Base-by-base conservation (phyloP, 352 stramenopile genomes). In the Globisporangium rhizosaccharum region DNA sequence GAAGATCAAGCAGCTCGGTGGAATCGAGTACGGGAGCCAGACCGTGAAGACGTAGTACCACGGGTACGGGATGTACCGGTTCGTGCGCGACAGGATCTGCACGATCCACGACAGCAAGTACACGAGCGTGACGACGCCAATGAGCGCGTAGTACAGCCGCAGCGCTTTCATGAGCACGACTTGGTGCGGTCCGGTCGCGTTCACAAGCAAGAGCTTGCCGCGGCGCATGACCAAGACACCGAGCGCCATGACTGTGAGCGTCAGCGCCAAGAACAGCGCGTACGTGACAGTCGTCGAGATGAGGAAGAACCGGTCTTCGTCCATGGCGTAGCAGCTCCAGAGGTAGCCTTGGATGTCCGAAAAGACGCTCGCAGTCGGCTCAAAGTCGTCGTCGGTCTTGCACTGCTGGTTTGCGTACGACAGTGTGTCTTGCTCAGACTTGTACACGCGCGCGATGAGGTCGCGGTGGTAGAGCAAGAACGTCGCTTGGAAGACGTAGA, bases 11-110 rank as follows among this genome's bases (percentile, higher is more conserved):
- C 82, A 93, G 57, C 82, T 92, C 42, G 85, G 84, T 41, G 85
- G 85, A 58, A 95, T 95, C 25, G 82, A 92, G 45, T 76, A 87
- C 12, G 85, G 85, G 3, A 95, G 66, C 85, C 85, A 95, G 3
- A 95, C 84, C 2, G 82, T 92, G 59, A 91, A 93, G 65, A 95
- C 85, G 72, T 95, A 95, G 63, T 80, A 95, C 84, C 82, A 92
- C n/a, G 85, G 84, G 65, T 94, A 93, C 30, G 82, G 76, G 17
- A 96, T 85, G 2, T 75, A 77, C 4, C 61, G 63, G 11, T 75
- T 71, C 15, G 66, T 75, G 1, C 82, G 76, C 20, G 79, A 90
- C 61, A 87, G 73, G 58, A 96, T 79, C 61, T 96, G 84, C 11
- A 94, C 72, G 20, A 92, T 66, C 79, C 82, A 96, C 11, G 86